A percentile compares a stretch with the other conserved stretches of the same genome.
phyloP scores from a whole-genome alignment of 2,329 filamentous ascomycete species.

The Chaetomiaceae sp. region DNA sequence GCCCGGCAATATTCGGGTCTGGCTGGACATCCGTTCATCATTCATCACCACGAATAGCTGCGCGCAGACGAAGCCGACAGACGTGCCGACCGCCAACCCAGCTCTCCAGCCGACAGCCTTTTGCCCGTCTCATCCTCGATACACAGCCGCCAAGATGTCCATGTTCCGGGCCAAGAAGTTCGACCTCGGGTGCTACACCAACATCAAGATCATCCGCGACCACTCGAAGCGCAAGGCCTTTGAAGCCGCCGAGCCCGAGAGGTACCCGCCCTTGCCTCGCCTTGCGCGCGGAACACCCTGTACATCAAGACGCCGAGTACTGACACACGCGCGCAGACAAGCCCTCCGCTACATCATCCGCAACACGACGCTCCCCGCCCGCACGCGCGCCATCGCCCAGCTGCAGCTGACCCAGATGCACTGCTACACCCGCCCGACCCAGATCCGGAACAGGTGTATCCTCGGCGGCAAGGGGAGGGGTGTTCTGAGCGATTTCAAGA shows the following conservation, averaged over 20 bases:
- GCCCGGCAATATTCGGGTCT: conserved; percentile 7
- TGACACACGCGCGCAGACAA: conserved; percentile 72
- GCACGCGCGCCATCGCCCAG: conserved; percentile 85
- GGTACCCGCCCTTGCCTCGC: too few relatives aligned
- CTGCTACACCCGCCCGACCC: conserved; percentile 86
- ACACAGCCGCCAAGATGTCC: conserved; percentile 53
- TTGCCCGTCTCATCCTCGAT: background rate
- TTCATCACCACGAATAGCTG: background rate
- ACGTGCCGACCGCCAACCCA: background rate
- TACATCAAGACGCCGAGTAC: too few relatives aligned
- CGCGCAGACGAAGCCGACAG: background rate
- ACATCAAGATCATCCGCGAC: conserved; percentile 82
- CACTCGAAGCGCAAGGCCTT: conserved; percentile 96
- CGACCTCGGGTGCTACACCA: conserved; percentile 82
- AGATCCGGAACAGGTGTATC: conserved; percentile 91
- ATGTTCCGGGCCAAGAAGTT: conserved; percentile 89
- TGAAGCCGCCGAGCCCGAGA: conserved; percentile 78
- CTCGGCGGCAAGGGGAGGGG: conserved; percentile 84
- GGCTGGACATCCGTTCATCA: background rate
- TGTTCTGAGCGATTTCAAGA: conserved; percentile 88
- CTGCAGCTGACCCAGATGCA: conserved; percentile 94
- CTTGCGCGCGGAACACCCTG: too few relatives aligned
- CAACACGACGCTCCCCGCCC: conserved; percentile 78
- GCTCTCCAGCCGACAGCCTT: background rate
- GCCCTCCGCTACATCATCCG: conserved; percentile 88